Conservation (phyloP, 768 basidiomycete genomes). For the Tylopilus sp. region DNA sequence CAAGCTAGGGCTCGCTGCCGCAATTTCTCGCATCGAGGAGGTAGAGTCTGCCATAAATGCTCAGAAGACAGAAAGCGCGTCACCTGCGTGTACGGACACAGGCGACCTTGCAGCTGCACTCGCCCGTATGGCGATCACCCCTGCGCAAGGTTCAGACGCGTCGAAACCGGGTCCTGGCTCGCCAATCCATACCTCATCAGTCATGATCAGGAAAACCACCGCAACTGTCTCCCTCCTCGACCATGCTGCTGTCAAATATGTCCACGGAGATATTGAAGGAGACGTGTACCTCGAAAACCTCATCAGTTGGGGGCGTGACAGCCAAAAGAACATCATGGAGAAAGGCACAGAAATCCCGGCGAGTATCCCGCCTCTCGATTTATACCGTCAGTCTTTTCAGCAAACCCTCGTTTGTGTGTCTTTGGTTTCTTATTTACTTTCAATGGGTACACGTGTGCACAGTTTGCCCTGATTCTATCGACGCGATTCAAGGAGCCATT, state of each 20-base stretch:
- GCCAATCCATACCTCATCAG: conserved; percentile 23
- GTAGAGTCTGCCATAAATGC: neutral
- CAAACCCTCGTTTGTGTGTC: neutral
- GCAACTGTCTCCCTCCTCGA: conserved; percentile 53
- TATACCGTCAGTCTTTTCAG: conserved; percentile 61
- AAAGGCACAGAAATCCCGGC: conserved; percentile 76
- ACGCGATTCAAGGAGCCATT: conserved; percentile 77
- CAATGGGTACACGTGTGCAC: neutral
- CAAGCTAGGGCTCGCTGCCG: conserved; percentile 76
- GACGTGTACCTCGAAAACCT: conserved; percentile 68
- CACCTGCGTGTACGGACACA: conserved; percentile 33
- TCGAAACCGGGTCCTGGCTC: neutral
- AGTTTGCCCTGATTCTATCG: conserved; percentile 79
- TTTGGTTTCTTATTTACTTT: neutral
- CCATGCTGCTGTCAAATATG: conserved; percentile 64
- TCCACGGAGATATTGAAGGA: conserved; percentile 67
- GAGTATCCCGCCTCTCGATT: conserved; percentile 68
- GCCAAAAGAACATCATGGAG: conserved; percentile 54
- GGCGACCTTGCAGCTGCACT: conserved; percentile 48
- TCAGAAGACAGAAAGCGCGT: neutral
- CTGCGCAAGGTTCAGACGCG: neutral
- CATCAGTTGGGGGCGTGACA: conserved; percentile 54
- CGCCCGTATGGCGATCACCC: conserved; percentile 38
- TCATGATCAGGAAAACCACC: conserved; percentile 50
- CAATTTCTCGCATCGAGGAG: conserved; percentile 67